phyloP scores from a whole-genome alignment of 495 filamentous ascomycete species.

The Pyrenopolyporus hunteri region DNA sequence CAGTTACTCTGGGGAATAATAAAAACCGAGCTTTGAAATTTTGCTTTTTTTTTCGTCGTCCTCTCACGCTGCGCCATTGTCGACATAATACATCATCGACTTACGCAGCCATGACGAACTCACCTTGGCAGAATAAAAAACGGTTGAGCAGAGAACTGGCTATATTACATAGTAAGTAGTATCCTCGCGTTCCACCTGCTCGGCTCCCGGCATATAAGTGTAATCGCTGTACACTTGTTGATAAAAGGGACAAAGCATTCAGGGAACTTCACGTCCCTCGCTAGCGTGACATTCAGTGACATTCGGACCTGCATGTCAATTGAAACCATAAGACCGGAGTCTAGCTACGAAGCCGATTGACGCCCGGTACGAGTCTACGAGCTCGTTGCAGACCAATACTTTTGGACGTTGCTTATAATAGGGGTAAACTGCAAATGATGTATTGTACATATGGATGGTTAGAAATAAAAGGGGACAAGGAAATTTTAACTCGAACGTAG shows the following conservation, averaged over 20 bases:
- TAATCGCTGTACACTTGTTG: slow-evolving; percentile 11
- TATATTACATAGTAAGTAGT: slow-evolving; percentile 15
- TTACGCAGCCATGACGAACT: slow-evolving; percentile 7
- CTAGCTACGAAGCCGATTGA: neutral
- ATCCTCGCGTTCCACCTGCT: slow-evolving; percentile 27
- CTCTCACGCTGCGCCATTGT: neutral
- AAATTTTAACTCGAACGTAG: slow-evolving; percentile 2
- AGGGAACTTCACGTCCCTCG: neutral
- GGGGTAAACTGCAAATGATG: neutral
- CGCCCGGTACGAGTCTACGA: neutral
- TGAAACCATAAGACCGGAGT: neutral
- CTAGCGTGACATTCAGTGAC: slow-evolving; percentile 10
- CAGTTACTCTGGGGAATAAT: slow-evolving; percentile 5
- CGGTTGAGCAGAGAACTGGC: neutral
- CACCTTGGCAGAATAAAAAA: slow-evolving; percentile 3
- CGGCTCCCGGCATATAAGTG: slow-evolving; percentile 23
- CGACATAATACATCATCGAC: slow-evolving; percentile 5
- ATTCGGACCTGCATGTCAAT: slow-evolving; percentile 1
- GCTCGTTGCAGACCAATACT: neutral
- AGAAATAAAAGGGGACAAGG: neutral
- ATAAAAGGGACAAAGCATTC: slow-evolving; percentile 5
- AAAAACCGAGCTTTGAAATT: neutral
- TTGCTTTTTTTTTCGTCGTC: slow-evolving; percentile 1
- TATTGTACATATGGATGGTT: no score
- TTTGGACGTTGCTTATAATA: slow-evolving; percentile 2